Percentiles rank a stretch among this genome's conserved stretches.
Conservation (phyloP, 2,329 filamentous ascomycete genomes). For the Fusarium dlaminii region DNA sequence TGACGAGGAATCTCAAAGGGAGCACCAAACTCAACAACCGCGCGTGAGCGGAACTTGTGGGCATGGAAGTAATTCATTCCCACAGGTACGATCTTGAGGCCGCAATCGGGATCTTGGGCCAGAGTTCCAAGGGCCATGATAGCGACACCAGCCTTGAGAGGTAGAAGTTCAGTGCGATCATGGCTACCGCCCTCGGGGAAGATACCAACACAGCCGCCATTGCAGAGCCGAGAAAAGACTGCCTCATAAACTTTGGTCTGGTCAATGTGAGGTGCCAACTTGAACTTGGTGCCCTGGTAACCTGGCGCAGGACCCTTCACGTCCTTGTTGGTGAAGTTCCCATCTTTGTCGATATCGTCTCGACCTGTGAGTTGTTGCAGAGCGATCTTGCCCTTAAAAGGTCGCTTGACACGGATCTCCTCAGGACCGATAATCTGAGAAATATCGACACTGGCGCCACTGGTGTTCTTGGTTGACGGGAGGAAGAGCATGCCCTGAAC, state of each 20-base stretch:
- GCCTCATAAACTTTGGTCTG: conserved; percentile 94
- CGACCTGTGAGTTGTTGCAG: conserved; percentile 84
- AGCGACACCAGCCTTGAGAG: conserved; percentile 94
- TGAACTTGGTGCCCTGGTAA: conserved; percentile 83
- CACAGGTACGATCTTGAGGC: conserved; percentile 92
- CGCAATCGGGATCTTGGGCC: conserved; percentile 84
- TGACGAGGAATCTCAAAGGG: conserved; percentile 86
- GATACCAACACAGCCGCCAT: conserved; percentile 91
- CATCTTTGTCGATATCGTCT: conserved; percentile 74
- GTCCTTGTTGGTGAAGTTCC: conserved; percentile 66
- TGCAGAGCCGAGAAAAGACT: conserved; percentile 84
- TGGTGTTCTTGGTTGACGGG: conserved; percentile 80
- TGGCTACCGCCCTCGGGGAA: conserved; percentile 98
- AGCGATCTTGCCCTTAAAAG: conserved; percentile 81
- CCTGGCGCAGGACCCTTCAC: conserved; percentile 65
- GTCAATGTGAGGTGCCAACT: conserved; percentile 91
- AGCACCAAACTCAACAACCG: conserved; percentile 92
- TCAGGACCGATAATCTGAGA: conserved; percentile 81
- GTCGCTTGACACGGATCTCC: conserved; percentile 86
- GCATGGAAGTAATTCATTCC: conserved; percentile 99
- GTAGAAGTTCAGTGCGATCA: conserved; percentile 89
- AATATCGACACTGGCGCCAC: conserved; percentile 84
- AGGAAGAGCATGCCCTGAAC: conserved; percentile 86
- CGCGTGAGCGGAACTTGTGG: conserved; percentile 96
- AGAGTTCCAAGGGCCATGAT: conserved; percentile 96